Conservation (phyloP, 495 filamentous ascomycete species). For the Tuber umbilicatum region DNA sequence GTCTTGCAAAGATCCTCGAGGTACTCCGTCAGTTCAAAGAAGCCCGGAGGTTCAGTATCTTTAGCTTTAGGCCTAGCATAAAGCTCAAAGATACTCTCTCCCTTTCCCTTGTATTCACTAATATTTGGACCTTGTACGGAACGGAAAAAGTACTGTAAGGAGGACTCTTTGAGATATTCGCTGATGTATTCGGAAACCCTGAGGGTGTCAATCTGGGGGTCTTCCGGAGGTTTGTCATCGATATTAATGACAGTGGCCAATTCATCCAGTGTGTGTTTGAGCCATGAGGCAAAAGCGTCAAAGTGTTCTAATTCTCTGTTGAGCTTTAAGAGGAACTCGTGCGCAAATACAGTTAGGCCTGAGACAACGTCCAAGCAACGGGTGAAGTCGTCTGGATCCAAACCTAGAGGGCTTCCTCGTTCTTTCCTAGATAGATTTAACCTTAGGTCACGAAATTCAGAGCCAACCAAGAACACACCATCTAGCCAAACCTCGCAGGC, state of each 20-base stretch:
- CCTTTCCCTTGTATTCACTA: conserved; percentile 36
- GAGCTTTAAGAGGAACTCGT: conserved; percentile 63
- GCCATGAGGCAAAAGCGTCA: conserved; percentile 71
- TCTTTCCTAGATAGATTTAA: conserved; percentile 48
- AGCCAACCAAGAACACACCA: conserved; percentile 62
- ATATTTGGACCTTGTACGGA: conserved; percentile 16
- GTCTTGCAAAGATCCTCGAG: conserved; percentile 51
- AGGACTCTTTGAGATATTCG: conserved; percentile 35
- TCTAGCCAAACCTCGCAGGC: conserved; percentile 75
- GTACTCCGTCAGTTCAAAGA: conserved; percentile 51
- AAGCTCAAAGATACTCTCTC: conserved; percentile 39
- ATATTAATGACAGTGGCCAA: conserved; percentile 41
- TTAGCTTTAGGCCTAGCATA: conserved; percentile 25
- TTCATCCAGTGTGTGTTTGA: conserved; percentile 72
- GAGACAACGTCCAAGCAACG: conserved; percentile 60
- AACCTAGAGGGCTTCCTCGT: conserved; percentile 40
- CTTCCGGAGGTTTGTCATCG: conserved; percentile 40
- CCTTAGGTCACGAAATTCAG: conserved; percentile 55
- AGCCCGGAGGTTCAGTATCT: conserved; percentile 44
- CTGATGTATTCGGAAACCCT: conserved; percentile 41
- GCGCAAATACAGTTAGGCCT: conserved; percentile 65
- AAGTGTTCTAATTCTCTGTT: conserved; percentile 77
- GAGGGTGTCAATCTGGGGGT: conserved; percentile 39
- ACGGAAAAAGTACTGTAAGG: conserved; percentile 34
- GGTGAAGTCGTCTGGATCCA: conserved; percentile 42